These are phyloP conservation scores for Ambrosiella cleistominuta DNA, from an alignment of 2,329 filamentous ascomycete species.

Conservation along the genomic window DNA sequence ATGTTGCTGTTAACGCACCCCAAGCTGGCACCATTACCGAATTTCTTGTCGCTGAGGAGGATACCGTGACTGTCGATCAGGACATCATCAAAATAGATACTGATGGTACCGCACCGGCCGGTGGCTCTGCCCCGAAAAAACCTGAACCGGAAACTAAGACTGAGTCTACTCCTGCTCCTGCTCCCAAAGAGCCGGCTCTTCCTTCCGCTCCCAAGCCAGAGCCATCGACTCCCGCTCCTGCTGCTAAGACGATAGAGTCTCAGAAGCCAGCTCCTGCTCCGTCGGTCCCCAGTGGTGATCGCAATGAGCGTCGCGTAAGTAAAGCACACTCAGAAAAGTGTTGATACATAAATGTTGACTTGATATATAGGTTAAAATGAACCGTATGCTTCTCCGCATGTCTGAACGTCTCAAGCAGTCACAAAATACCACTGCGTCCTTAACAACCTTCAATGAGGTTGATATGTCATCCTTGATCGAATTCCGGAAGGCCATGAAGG, in stretches of 20 bases:
- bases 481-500: constrained; percentile 93
- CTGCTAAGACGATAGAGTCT: constrained; percentile 14
- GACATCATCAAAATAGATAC: constrained; percentile 73
- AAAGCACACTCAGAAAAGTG: background rate
- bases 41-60: constrained; percentile 79
- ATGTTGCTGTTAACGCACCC: constrained; percentile 89
- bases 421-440: constrained; percentile 90
- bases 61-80: constrained; percentile 87
- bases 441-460: constrained; percentile 98
- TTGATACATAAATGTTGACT: constrained; percentile 9
- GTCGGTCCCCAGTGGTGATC: constrained; percentile 34
- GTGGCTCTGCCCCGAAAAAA: constrained; percentile 1
- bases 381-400: constrained; percentile 94
- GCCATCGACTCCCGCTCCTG: background rate
- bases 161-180: background rate
- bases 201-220: constrained; percentile 16
- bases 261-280: constrained; percentile 13
- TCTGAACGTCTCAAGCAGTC: constrained; percentile 97
- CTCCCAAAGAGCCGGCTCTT: constrained; percentile 12
- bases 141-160: constrained; percentile 2
- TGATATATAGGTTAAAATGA: constrained; percentile 80
- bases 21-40: constrained; percentile 84
- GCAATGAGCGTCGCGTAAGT: constrained; percentile 75
- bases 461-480: constrained; percentile 98
- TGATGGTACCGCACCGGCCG: constrained; percentile 25